Conservation (phyloP, 2,329 filamentous ascomycete genomes). For the Fusarium falciforme region DNA sequence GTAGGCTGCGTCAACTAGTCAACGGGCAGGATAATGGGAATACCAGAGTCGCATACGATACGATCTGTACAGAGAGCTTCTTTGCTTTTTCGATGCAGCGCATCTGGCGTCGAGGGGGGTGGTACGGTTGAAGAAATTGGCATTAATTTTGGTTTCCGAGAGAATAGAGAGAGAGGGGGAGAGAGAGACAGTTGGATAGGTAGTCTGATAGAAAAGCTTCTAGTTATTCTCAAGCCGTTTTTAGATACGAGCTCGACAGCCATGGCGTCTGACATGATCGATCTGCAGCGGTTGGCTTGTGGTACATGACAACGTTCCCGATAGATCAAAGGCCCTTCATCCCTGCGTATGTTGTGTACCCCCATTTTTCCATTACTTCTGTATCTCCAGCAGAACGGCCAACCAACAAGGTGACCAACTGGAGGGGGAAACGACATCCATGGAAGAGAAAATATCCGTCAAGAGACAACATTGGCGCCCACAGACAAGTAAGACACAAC, state of each 20-base stretch:
- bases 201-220: neutral
- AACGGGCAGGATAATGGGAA: neutral
- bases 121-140: neutral
- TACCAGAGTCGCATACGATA: neutral
- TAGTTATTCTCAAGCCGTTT: neutral
- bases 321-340: neutral
- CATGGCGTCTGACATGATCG: neutral
- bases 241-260: neutral
- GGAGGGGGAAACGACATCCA: neutral
- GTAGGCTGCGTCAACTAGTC: slow-evolving; percentile 2
- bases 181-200: neutral
- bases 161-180: neutral
- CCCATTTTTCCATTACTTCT: neutral
- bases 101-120: neutral
- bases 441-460: neutral
- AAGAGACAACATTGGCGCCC: neutral
- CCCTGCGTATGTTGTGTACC: slow-evolving; percentile 1
- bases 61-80: neutral
- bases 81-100: neutral
- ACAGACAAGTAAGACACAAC: neutral
- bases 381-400: neutral
- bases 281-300: neutral
- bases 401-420: neutral
- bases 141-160: neutral
- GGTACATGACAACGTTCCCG: neutral